Evolutionary conservation across 202 grass and related monocot genomes (phyloP).

Genomic region (Dendrocalamus latiflorus): DNA sequence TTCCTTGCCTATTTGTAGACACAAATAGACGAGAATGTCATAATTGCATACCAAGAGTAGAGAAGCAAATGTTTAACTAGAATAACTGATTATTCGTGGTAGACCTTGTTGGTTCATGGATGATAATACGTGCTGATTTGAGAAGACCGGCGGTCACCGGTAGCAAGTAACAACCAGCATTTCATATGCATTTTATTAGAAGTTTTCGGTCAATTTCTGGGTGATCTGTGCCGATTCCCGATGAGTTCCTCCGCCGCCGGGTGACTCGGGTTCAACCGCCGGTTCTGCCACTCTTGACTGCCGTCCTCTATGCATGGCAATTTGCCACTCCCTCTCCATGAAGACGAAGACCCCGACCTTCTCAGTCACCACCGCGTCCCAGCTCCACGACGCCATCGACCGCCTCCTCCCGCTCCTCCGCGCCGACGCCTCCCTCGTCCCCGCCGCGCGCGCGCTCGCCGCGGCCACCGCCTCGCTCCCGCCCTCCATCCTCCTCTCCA

Average conservation of each 20-base stretch:
- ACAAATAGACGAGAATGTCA: neutral
- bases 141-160: neutral
- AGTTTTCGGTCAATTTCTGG: neutral
- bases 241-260: neutral
- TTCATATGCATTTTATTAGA: neutral
- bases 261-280: neutral
- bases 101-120: neutral
- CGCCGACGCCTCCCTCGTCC: slow-evolving; percentile 30
- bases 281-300: neutral
- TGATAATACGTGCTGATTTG: neutral
- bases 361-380: slow-evolving; percentile 31
- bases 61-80: neutral
- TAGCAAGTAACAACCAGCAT: neutral
- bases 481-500: slow-evolving; percentile 45
- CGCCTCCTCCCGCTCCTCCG: slow-evolving; percentile 43
- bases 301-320: neutral
- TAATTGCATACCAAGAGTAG: neutral
- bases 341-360: slow-evolving; percentile 38
- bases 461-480: slow-evolving; percentile 32
- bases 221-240: neutral
- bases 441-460: slow-evolving; percentile 43
- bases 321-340: neutral
- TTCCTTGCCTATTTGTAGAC: neutral
- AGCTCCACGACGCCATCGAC: slow-evolving; percentile 56
- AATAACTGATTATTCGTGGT: neutral